Conservation (phyloP, 108 stramenopile species). For the Pseudonitzschia multiseries region DNA sequence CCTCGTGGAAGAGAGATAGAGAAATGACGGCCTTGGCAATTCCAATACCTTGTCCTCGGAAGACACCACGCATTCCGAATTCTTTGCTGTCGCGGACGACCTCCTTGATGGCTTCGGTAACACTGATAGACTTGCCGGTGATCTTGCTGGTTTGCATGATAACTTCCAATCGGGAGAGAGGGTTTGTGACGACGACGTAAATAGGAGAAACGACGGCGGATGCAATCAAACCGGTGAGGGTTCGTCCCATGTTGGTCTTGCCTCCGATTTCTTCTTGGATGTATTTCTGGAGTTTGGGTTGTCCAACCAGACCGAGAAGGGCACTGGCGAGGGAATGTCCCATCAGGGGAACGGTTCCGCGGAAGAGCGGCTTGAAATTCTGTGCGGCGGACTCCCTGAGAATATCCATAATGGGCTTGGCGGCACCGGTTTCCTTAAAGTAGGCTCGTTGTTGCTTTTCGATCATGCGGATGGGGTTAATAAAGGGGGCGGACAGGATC, state of each 20-base stretch:
- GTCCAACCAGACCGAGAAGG: slow-evolving; percentile 88
- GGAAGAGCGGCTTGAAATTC: slow-evolving; percentile 85
- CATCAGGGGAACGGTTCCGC: slow-evolving; percentile 90
- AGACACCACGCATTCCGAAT: slow-evolving; percentile 88
- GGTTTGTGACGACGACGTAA: slow-evolving; percentile 91
- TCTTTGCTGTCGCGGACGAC: slow-evolving; percentile 69
- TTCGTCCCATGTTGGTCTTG: slow-evolving; percentile 55
- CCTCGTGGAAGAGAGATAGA: slow-evolving; percentile 90
- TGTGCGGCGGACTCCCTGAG: slow-evolving; percentile 77
- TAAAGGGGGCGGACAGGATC: slow-evolving; percentile 84
- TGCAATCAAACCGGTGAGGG: slow-evolving; percentile 79
- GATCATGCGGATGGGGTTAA: slow-evolving; percentile 94
- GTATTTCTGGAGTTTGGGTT: slow-evolving; percentile 89
- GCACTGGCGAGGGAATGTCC: slow-evolving; percentile 89
- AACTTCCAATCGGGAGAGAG: slow-evolving; percentile 85
- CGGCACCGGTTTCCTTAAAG: slow-evolving; percentile 82
- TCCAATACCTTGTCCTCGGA: slow-evolving; percentile 93
- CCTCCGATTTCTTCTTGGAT: slow-evolving; percentile 82
- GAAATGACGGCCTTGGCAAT: slow-evolving; percentile 87
- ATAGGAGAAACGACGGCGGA: slow-evolving; percentile 85
- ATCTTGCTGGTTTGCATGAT: slow-evolving; percentile 93
- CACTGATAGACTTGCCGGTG: slow-evolving; percentile 81
- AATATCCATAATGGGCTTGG: slow-evolving; percentile 87
- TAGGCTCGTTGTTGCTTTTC: slow-evolving; percentile 94
- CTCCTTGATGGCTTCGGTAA: slow-evolving; percentile 80